Evolutionary conservation across 1,284 basidiomycete species (phyloP), one percentile per base, ranked within the genome.

Genomic region (Rhodotorula sp.): DNA sequence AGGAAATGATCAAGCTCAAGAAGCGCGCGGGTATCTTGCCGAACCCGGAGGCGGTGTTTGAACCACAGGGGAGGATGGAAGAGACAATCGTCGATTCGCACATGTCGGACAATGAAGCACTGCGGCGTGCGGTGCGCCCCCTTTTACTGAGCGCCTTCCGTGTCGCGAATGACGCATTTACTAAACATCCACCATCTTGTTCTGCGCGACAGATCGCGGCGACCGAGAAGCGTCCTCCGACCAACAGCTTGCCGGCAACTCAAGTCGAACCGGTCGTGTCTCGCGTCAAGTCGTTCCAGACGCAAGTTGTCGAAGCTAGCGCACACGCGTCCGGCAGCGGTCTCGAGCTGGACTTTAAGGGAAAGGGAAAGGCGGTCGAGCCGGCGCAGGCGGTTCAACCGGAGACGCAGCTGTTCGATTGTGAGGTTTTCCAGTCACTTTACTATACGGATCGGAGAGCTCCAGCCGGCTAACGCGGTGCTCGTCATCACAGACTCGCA

Each of bases 351-450:
- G 15, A n/a, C 33, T 14, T 33, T 4, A 12, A 26, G 17, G 17
- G 26, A 26, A 42, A 10, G 26, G 62, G 30, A 54, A 54, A 30
- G 53, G 17, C n/a, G 20, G 49, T 51, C 26, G 60, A 44, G 33
- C 20, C 44, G 51, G 49, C 30, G 26, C 42, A 57, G 20, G 56
- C 20, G 49, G 49, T 24, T n/a, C 24, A n/a, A 0, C 46, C 33
- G 20, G 67, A 69, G 51, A 69, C 71, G 33, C 71, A 72, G 60
- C 60, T 72, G 20, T 45, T 72, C 62, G 71, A 72, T 4, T 69
- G 69, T 65, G 22, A 30, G 66, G 17, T 5, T 26, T 18, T 8
- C 46, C 24, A 18, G 1, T 46, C 26, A 6, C 33, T 49, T 49
- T 1, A 49, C 10, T 49, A 20, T 3, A 1, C 48, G 51, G 1